Evolutionary conservation across 2,329 filamentous ascomycete genomes (phyloP), one percentile per base, ranked within the genome.

Genomic region (Cylindrodendrum hubeiense): DNA sequence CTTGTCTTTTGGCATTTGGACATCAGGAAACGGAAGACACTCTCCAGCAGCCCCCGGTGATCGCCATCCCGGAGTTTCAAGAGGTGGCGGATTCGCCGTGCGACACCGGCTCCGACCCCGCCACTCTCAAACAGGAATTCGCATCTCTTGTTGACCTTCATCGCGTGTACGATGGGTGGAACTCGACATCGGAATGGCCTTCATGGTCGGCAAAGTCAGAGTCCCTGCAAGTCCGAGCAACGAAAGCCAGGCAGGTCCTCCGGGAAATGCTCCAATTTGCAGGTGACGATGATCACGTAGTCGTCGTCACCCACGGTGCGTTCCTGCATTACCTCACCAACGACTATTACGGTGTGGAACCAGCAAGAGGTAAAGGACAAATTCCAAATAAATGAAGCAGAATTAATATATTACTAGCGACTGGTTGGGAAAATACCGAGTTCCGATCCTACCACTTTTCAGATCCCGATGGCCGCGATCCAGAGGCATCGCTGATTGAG

Each of bases 71-170:
- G 2, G 61, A 64, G 21, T 41, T 64, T 3, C 61, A 64, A 12
- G 61, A 64, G 53, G 55, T 64, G 4, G 54, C 61, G 7, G 61
- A 64, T 28, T 56, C 55, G 3, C 61, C 61, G 5, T 64, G 61
- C 21, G 61, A 64, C 26, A 64, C 61, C 19, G 61, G 61, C 30
- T 59, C 50, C 37, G 28, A 55, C 21, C 24, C 49, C 9, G 17
- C 43, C 9, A 26, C 33, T 21, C 41, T 64, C 7, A 26, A n/a
- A 12, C n/a, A 44, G 4, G 61, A 64, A n/a, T 64, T 64, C 13
- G 28, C 53, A 8, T 43, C 49, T 5, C 43, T 59, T 1, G 61
- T 55, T 4, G 55, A 64, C 33, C 26, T 59, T 9, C 43, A 51
- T 10, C 44, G 50, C 9, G 13, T 59, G 5, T 34, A 64, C 4